Percentiles rank a stretch among this genome's conserved stretches.
Evolutionary conservation across 225 moss, liverwort and hornwort species (phyloP).

Genomic region (Climacium dendroides): DNA sequence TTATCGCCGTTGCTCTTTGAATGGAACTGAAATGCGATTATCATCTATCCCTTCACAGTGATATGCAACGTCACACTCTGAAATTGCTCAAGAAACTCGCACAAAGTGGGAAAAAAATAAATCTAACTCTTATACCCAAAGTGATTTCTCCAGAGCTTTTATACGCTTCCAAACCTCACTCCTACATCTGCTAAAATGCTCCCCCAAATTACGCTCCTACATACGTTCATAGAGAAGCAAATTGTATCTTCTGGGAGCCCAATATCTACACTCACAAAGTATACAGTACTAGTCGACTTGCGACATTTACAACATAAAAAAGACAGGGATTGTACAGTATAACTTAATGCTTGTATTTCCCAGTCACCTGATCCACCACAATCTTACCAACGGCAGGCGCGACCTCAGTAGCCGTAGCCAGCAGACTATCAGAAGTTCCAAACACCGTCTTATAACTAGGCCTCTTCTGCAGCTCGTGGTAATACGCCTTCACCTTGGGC

Average conservation of each 20-base stretch:
- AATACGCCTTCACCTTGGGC: constrained; percentile 39
- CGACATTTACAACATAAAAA: not conserved
- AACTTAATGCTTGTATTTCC: constrained; percentile 17
- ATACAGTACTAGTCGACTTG: not conserved
- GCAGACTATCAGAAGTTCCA: constrained; percentile 25
- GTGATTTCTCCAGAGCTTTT: not conserved
- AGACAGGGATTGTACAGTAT: not conserved
- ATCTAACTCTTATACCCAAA: no score
- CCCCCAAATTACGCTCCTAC: not conserved
- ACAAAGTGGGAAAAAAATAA: not conserved
- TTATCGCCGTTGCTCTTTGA: not conserved
- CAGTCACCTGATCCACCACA: constrained; percentile 35
- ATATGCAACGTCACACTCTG: no score
- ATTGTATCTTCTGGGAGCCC: not conserved
- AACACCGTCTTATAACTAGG: constrained; percentile 55
- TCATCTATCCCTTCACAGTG: not conserved
- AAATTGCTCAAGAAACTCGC: not conserved
- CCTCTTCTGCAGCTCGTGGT: constrained; percentile 34
- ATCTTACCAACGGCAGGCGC: constrained; percentile 46
- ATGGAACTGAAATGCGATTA: no score
- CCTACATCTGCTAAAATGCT: not conserved
- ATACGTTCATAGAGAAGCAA: no score
- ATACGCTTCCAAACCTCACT: not conserved
- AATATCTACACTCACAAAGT: not conserved
- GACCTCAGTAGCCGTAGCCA: constrained; percentile 2